Percentiles rank a stretch among this genome's conserved stretches.
phyloP scores from a whole-genome alignment of 225 moss, liverwort and hornwort genomes.

The Marchantia polymorpha region DNA sequence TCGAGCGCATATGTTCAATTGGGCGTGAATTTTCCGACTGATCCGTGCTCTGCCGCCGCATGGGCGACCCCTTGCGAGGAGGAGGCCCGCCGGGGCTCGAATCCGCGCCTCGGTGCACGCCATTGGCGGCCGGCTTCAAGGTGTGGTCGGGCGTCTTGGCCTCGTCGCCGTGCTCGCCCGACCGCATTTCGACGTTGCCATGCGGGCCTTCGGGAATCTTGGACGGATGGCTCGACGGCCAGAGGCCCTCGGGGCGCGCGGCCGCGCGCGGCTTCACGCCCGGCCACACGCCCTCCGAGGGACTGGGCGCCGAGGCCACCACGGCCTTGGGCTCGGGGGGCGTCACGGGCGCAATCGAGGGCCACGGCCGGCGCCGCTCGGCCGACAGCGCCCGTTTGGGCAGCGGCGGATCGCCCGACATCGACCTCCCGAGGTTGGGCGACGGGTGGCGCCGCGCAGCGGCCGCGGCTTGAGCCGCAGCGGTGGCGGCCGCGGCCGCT shows the following conservation, averaged over 20 bases:
- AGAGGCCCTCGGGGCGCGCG: slow-evolving; percentile 40
- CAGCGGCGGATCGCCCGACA: slow-evolving; percentile 43
- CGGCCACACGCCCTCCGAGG: slow-evolving; percentile 32
- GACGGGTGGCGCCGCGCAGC: slow-evolving; percentile 79
- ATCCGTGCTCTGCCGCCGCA: slow-evolving; percentile 79
- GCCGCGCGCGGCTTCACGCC: slow-evolving; percentile 34
- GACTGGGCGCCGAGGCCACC: background rate
- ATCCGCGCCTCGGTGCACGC: slow-evolving; percentile 53
- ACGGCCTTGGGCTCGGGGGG: slow-evolving; percentile 46
- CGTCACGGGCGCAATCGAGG: slow-evolving; percentile 47
- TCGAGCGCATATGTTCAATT: slow-evolving; percentile 53
- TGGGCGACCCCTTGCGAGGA: slow-evolving; percentile 75
- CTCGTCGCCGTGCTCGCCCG: slow-evolving; percentile 39
- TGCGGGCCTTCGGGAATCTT: slow-evolving; percentile 35
- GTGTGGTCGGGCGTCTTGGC: slow-evolving; percentile 57
- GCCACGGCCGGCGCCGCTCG: slow-evolving; percentile 90
- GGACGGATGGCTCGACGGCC: slow-evolving; percentile 38
- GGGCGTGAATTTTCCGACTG: slow-evolving; percentile 85
- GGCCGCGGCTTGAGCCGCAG: slow-evolving; percentile 50
- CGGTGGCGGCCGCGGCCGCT: slow-evolving; percentile 41
- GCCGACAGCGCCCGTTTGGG: slow-evolving; percentile 83
- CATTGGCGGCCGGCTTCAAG: slow-evolving; percentile 74
- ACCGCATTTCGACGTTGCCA: slow-evolving; percentile 28
- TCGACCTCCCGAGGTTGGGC: slow-evolving; percentile 76
- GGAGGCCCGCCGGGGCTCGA: slow-evolving; percentile 38